Evolutionary conservation across 2,329 filamentous ascomycete species (phyloP).

Genomic region (Penicillium janthinellum): DNA sequence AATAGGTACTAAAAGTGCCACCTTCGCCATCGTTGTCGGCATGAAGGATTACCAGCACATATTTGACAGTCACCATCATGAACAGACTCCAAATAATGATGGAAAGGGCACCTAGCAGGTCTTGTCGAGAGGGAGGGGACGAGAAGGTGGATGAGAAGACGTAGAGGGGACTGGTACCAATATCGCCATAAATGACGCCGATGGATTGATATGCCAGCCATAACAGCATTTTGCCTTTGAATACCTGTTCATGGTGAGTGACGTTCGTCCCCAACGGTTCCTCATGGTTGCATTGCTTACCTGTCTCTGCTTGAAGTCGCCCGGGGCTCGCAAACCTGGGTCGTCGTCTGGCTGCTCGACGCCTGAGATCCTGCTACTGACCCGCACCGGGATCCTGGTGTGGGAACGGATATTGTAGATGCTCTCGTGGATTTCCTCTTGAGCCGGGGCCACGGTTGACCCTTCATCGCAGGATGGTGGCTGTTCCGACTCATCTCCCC

Average conservation of each 20-base stretch:
- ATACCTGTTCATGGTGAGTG: not conserved
- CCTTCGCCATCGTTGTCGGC: slow-evolving; percentile 4
- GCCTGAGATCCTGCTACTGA: not conserved
- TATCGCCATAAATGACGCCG: slow-evolving; percentile 2
- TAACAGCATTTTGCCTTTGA: slow-evolving; percentile 1
- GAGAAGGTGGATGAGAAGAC: slow-evolving; percentile 3
- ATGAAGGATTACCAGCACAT: not conserved
- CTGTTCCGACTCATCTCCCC: not conserved
- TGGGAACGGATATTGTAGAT: slow-evolving; percentile 1
- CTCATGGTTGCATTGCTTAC: not conserved
- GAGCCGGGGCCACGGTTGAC: not conserved
- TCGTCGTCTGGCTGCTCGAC: not conserved
- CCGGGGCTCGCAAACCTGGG: not conserved
- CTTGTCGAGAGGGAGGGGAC: not conserved
- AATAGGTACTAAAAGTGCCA: slow-evolving; percentile 1
- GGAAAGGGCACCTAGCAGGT: not conserved
- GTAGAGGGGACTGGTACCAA: slow-evolving; percentile 8
- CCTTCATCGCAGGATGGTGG: not conserved
- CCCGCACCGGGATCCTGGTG: not conserved
- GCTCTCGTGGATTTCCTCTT: not conserved
- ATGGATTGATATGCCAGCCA: slow-evolving; percentile 4
- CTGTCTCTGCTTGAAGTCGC: slow-evolving; percentile 1
- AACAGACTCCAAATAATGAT: slow-evolving; percentile 1
- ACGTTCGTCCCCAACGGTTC: not conserved
- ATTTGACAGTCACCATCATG: slow-evolving; percentile 5